A percentile compares a stretch with the other conserved stretches of the same genome.
Conservation (phyloP, 176 grass and related monocot genomes). For the Paspalum vaginatum region DNA sequence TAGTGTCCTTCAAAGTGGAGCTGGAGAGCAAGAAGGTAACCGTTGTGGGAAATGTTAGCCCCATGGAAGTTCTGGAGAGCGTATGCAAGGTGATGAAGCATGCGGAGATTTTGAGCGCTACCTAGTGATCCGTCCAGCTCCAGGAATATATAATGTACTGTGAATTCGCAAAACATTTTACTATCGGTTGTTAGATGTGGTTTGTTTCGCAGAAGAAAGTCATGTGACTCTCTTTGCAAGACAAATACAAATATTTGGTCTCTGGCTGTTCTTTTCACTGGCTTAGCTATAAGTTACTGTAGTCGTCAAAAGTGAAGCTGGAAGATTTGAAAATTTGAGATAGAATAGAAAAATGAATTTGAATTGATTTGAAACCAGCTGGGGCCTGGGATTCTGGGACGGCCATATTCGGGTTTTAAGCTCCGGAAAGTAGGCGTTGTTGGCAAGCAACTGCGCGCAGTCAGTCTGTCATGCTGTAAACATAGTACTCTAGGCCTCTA, state of each 20-base stretch:
- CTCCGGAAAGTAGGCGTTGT: too few species aligned
- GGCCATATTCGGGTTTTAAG: too few species aligned
- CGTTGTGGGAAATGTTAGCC: conserved; percentile 66
- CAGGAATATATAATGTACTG: background rate
- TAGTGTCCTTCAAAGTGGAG: conserved; percentile 71
- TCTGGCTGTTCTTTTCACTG: background rate
- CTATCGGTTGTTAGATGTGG: background rate
- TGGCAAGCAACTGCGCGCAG: too few species aligned
- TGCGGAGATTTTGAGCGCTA: conserved; percentile 57
- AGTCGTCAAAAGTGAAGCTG: too few species aligned
- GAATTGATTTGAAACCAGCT: background rate
- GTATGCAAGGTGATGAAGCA: conserved; percentile 80
- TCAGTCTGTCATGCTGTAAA: too few species aligned
- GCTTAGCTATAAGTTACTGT: background rate
- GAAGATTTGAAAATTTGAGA: background rate
- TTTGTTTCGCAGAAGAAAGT: background rate
- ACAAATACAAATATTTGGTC: background rate
- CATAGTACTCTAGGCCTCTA: too few species aligned
- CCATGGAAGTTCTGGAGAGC: conserved; percentile 64
- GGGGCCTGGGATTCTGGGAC: background rate
- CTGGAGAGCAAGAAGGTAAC: conserved; percentile 80
- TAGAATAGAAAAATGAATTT: background rate
- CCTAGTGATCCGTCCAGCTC: conserved; percentile 10
- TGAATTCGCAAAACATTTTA: too few species aligned
- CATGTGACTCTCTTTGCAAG: background rate